Evolutionary conservation across 139 green algal species (phyloP), one percentile per base, ranked within the genome.

Genomic region (Spirogloea muscicola): DNA sequence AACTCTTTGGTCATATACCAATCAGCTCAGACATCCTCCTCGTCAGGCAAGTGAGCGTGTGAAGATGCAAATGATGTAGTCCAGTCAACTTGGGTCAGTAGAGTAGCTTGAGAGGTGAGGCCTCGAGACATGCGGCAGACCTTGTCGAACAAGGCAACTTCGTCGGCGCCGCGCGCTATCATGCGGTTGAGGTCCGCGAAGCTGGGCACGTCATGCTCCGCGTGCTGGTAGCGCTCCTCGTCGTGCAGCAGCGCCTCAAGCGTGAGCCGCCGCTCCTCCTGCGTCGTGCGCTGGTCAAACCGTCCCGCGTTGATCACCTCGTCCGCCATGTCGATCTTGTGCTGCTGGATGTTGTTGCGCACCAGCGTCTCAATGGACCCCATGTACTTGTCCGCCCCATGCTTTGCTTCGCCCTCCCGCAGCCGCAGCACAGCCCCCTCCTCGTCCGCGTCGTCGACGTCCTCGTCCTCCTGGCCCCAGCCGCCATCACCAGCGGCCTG

Each of bases 311-410:
- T 75, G 40, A 87, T 79, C n/a, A 85, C 60, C 80, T 98, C 94
- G 76, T 93, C 92, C 27, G 94, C 94, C 94, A 98, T 98, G 68
- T 98, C 94, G 60, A 95, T 98, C 86, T 98, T 97, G 52, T 89
- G 81, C 82, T 92, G 90, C 88, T 99, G 94, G 75, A 99, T 97
- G 38, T 92, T 85, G 84, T 97, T 96, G 59, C 94, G 87, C 72
- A 97, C 88, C 36, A 98, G 79, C 1, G 81, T 90, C 88, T 99
- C 94, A 31, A 99, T 91, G 49, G 73, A 90, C 79, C 97, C 94
- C 2, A 85, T 77, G 78, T 94, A 97, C 62, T 39, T 13, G 13
- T 13, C 13, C 57, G 13, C 7, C 13, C 27, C 41, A 10, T 13
- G 21, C 52, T 13, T n/a, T n/a, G 13, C 52, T n/a, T 13, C 16